phyloP scores from a whole-genome alignment of 176 grass and related monocot genomes.

The Zoysia pacifica region DNA sequence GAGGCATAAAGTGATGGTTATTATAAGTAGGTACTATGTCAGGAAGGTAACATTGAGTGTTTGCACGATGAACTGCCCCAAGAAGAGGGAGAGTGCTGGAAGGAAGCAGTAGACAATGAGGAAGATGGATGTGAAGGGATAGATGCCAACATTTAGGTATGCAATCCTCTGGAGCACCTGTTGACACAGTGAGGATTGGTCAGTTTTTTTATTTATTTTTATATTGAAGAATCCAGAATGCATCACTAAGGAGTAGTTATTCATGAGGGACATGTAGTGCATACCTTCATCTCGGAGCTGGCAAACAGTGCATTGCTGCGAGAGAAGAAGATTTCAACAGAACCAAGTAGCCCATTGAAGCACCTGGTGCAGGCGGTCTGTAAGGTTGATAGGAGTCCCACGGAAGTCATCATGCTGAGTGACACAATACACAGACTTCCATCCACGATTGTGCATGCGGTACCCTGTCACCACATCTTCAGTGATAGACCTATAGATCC shows the following conservation, averaged over 20 bases:
- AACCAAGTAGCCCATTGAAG: slow-evolving; percentile 94
- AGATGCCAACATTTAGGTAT: slow-evolving; percentile 97
- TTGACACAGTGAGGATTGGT: slow-evolving; percentile 28
- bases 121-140: slow-evolving; percentile 97
- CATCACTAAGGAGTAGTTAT: neutral
- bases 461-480: slow-evolving; percentile 99
- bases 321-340: slow-evolving; percentile 98
- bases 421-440: slow-evolving; percentile 98
- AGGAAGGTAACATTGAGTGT: slow-evolving; percentile 92
- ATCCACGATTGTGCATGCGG: slow-evolving; percentile 95
- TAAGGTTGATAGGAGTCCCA: slow-evolving; percentile 93
- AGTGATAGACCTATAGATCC: slow-evolving; percentile 96
- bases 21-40: slow-evolving; percentile 72
- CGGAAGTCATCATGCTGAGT: slow-evolving; percentile 89
- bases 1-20: slow-evolving; percentile 81
- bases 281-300: slow-evolving; percentile 86
- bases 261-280: slow-evolving; percentile 18
- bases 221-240: slow-evolving; percentile 22
- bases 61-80: slow-evolving; percentile 95
- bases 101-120: slow-evolving; percentile 98
- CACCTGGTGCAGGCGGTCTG: slow-evolving; percentile 95
- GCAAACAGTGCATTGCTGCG: slow-evolving; percentile 89
- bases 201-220: slow-evolving; percentile 21
- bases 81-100: slow-evolving; percentile 96
- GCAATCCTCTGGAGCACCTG: slow-evolving; percentile 83